Evolutionary conservation across 2,329 filamentous ascomycete species (phyloP).

Genomic region (Chrysoporthe puriensis): DNA sequence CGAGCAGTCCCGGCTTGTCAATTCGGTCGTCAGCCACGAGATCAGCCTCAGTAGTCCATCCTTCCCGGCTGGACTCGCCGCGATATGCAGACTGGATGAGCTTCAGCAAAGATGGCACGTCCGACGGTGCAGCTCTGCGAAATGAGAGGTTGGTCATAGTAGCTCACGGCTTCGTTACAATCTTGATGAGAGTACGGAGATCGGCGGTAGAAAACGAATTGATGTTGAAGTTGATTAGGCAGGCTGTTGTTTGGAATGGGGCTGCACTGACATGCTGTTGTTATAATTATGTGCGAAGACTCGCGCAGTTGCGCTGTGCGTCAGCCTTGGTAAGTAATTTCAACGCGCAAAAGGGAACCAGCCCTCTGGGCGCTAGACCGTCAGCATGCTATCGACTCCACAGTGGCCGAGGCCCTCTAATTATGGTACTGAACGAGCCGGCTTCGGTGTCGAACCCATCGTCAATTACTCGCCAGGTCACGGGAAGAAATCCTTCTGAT

Average conservation of each 20-base stretch:
- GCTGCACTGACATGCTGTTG: background rate
- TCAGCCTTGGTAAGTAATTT: background rate
- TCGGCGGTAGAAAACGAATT: background rate
- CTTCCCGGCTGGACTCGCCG: slow-evolving; percentile 43
- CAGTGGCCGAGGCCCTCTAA: background rate
- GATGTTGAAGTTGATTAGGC: background rate
- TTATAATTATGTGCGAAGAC: background rate
- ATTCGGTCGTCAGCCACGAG: slow-evolving; percentile 49
- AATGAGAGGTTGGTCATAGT: slow-evolving; percentile 42
- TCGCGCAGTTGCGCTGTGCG: background rate
- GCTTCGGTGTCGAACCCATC: background rate
- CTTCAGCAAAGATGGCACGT: slow-evolving; percentile 39
- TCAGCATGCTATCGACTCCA: background rate
- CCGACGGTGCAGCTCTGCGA: slow-evolving; percentile 41
- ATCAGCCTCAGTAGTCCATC: slow-evolving; percentile 54
- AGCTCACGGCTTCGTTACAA: background rate
- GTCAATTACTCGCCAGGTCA: background rate
- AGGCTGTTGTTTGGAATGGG: background rate
- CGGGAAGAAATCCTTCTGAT: too few relatives aligned
- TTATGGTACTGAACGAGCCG: background rate
- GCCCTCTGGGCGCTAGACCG: too few relatives aligned
- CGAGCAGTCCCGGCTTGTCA: slow-evolving; percentile 39
- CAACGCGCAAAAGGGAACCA: too few relatives aligned
- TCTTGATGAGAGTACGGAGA: background rate
- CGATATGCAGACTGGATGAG: slow-evolving; percentile 51